Percentiles rank a stretch among this genome's conserved stretches.
These are phyloP conservation scores for Aegilops umbellulata DNA, from an alignment of 176 grass and related monocot genomes.

Conservation along the genomic window DNA sequence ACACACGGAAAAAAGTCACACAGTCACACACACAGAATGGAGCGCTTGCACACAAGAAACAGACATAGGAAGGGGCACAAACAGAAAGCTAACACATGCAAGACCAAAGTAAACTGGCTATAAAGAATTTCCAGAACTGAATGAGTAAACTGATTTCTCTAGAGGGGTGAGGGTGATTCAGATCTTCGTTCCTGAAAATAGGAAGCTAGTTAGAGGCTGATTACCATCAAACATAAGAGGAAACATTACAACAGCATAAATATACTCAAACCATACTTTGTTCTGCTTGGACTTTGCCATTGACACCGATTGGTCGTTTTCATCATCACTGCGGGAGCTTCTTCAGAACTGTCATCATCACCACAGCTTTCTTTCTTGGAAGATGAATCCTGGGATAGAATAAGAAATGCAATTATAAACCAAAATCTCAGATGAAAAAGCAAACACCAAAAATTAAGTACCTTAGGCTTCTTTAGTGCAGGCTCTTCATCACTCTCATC, in stretches of 20 bases:
- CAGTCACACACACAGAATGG: no score
- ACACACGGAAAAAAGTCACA: no score
- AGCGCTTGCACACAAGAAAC: no score
- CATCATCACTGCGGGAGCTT: constrained; percentile 45
- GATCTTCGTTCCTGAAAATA: no score
- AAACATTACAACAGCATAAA: not conserved
- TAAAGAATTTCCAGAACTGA: no score
- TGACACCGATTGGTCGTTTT: not conserved
- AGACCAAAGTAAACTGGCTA: no score
- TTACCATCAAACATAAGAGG: not conserved
- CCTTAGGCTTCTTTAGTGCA: constrained; percentile 55
- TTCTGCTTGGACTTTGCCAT: constrained; percentile 7
- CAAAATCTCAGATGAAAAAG: not conserved
- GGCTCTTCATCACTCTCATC: constrained; percentile 55
- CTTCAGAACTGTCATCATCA: constrained; percentile 52
- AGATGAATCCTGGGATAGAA: not conserved
- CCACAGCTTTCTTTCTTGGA: constrained; percentile 48
- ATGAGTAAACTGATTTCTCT: no score
- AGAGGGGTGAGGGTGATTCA: no score
- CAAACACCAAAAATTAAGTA: not conserved
- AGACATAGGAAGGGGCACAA: no score
- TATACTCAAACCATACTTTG: not conserved
- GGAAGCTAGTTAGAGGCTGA: no score
- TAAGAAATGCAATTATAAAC: constrained; percentile 3
- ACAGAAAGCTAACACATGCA: no score